Conservation (phyloP, 2,329 filamentous ascomycete genomes). For the Albifimbria verrucaria region DNA sequence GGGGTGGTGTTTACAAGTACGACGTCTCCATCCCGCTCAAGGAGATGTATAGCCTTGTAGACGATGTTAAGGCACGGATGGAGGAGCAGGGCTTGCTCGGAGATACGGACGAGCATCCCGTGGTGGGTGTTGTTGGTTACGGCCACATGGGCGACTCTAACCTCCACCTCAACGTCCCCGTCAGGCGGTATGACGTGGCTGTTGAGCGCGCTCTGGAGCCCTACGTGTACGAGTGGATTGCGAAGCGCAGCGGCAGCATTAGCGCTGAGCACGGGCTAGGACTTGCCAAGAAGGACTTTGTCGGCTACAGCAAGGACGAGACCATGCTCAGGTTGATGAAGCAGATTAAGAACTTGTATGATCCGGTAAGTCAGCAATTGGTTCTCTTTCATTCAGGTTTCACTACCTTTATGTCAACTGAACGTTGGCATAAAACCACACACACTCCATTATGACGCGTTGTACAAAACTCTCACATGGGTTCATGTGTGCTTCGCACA, state of each 20-base stretch:
- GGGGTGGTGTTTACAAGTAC: slow-evolving; percentile 97
- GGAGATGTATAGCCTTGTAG: slow-evolving; percentile 85
- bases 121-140: slow-evolving; percentile 89
- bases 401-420: too few species aligned
- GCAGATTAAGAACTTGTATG: slow-evolving; percentile 89
- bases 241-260: slow-evolving; percentile 83
- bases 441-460: too few species aligned
- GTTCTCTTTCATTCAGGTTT: too few species aligned
- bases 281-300: slow-evolving; percentile 91
- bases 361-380: slow-evolving; percentile 81
- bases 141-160: slow-evolving; percentile 98
- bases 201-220: slow-evolving; percentile 89
- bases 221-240: slow-evolving; percentile 97
- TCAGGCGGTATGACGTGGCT: slow-evolving; percentile 76
- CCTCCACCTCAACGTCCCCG: slow-evolving; percentile 86
- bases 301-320: slow-evolving; percentile 86
- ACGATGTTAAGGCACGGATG: slow-evolving; percentile 75
- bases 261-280: slow-evolving; percentile 95
- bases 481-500: too few species aligned
- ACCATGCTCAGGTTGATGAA: slow-evolving; percentile 90
- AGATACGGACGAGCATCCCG: slow-evolving; percentile 70
- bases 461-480: too few species aligned
- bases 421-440: too few species aligned
- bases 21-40: slow-evolving; percentile 90
- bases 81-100: slow-evolving; percentile 72